Evolutionary conservation across 495 filamentous ascomycete species (phyloP), one percentile per base, ranked within the genome.

Genomic region (Neurospora sp.): DNA sequence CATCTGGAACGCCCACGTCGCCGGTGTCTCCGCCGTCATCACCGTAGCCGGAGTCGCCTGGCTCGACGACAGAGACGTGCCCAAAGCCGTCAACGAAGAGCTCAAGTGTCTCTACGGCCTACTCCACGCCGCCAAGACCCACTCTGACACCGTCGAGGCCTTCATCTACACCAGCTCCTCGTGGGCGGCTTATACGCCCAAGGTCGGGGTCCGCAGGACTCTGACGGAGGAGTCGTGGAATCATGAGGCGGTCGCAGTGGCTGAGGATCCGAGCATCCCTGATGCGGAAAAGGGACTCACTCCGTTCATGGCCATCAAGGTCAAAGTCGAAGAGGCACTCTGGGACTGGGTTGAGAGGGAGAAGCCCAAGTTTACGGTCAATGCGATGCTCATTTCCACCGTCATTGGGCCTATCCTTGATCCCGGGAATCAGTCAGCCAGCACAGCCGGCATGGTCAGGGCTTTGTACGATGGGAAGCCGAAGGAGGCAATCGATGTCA

Each of bases 1-100:
- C 18, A 80, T 80, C 9, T 85, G 85, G 45, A 78, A 82, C 39
- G 73, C 77, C 16, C 75, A 78, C 27, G 70, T 86, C 44, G 74
- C 83, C 59, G 84, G 80, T 10, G 76, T 79, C n/a, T 73, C 74
- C 4, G 72, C 74, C 12, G 44, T 79, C 8, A 74, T 70, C 3
- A 20, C 65, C 39, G 70, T 76, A 5, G 77, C 74, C 2, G 74
- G 72, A 1, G 69, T 61, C 12, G 39, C 68, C 18, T 39, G 69
- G n/a, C 4, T 75, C 10, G 39, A 59, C 20, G 61, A 59, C 22
- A 14, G 12, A 18, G 76, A 79, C 38, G 44, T 74, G 10, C 75
- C 74, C 3, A 39, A 68, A 20, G 42, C 37, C 7, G 65, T 79
- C 42, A 40, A 71, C 6, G 68, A 76, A 10, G 74, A 73, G 8